Evolutionary conservation across 495 filamentous ascomycete genomes (phyloP).

Genomic region (Thermothielavioides terrestris): DNA sequence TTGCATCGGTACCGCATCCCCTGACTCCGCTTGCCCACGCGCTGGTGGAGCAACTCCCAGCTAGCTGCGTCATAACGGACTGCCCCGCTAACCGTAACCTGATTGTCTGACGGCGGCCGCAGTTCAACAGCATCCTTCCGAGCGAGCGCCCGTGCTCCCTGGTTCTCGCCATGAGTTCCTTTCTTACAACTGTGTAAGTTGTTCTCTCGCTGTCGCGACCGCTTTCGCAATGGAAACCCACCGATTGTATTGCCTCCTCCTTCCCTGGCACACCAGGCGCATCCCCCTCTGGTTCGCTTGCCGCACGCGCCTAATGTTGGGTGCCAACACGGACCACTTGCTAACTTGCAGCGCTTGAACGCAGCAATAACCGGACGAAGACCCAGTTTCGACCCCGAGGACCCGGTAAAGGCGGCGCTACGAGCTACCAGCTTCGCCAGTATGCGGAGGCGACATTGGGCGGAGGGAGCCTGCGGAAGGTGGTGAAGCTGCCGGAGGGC

Average conservation of each 20-base stretch:
- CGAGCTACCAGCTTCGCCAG: constrained; percentile 90
- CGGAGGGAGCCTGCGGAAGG: constrained; percentile 89
- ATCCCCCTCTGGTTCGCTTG: neutral
- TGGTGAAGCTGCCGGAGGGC: constrained; percentile 91
- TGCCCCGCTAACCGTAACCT: constrained; percentile 25
- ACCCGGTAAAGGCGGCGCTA: constrained; percentile 74
- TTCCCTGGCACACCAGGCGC: constrained; percentile 2
- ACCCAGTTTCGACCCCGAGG: constrained; percentile 88
- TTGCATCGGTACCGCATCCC: constrained; percentile 3
- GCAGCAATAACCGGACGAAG: constrained; percentile 78
- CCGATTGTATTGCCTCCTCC: constrained; percentile 5
- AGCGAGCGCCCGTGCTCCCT: neutral
- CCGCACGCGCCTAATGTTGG: no score
- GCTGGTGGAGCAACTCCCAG: constrained; percentile 5
- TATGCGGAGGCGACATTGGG: constrained; percentile 97
- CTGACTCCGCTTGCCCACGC: constrained; percentile 10
- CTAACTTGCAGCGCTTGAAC: constrained; percentile 17
- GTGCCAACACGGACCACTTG: constrained; percentile 20
- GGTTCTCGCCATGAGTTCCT: constrained; percentile 26
- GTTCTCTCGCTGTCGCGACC: neutral
- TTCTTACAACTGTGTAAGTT: constrained; percentile 32
- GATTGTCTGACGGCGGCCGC: neutral
- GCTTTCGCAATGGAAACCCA: neutral
- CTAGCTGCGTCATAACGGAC: constrained; percentile 14
- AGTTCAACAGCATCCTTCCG: constrained; percentile 21